These are phyloP conservation scores for Gloeopeniophorella convolvens DNA, from an alignment of 768 basidiomycete genomes.

Conservation along the genomic window DNA sequence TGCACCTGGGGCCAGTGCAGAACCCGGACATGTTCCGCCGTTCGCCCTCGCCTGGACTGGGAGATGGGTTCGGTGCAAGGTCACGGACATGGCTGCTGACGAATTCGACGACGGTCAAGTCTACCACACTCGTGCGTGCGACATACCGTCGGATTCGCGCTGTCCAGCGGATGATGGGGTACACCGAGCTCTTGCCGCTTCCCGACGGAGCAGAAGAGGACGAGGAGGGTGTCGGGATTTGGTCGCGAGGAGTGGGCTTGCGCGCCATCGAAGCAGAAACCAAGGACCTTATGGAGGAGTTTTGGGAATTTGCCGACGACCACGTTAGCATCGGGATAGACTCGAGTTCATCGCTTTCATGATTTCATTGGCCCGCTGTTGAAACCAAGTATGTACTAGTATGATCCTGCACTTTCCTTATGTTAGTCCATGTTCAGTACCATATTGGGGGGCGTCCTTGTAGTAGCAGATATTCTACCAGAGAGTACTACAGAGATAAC, in stretches of 20 bases:
- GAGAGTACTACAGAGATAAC: no score
- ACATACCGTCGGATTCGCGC: slow-evolving; percentile 57
- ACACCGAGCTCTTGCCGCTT: slow-evolving; percentile 48
- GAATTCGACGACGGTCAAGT: slow-evolving; percentile 33
- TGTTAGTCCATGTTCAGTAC: not conserved
- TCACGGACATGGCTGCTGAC: slow-evolving; percentile 9
- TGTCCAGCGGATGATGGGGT: slow-evolving; percentile 61
- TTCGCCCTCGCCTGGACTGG: slow-evolving; percentile 2
- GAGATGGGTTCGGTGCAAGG: slow-evolving; percentile 1
- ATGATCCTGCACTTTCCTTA: not conserved
- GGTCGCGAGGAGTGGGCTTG: slow-evolving; percentile 24
- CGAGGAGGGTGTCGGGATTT: slow-evolving; percentile 26
- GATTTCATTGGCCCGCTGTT: no score
- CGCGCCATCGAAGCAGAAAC: slow-evolving; percentile 21
- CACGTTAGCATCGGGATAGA: no score
- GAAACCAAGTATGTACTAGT: no score
- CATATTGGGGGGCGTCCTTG: not conserved
- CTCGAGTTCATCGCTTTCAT: no score
- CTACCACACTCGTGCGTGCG: slow-evolving; percentile 42
- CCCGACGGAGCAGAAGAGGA: slow-evolving; percentile 29
- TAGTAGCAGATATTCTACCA: not conserved
- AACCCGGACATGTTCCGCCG: slow-evolving; percentile 23
- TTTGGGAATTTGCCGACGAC: slow-evolving; percentile 10
- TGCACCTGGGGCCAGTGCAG: slow-evolving; percentile 54
- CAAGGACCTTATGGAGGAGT: slow-evolving; percentile 19